These are phyloP conservation scores for Gossypium anomalum DNA, from an alignment of 345 rosid species.

Conservation along the genomic window DNA sequence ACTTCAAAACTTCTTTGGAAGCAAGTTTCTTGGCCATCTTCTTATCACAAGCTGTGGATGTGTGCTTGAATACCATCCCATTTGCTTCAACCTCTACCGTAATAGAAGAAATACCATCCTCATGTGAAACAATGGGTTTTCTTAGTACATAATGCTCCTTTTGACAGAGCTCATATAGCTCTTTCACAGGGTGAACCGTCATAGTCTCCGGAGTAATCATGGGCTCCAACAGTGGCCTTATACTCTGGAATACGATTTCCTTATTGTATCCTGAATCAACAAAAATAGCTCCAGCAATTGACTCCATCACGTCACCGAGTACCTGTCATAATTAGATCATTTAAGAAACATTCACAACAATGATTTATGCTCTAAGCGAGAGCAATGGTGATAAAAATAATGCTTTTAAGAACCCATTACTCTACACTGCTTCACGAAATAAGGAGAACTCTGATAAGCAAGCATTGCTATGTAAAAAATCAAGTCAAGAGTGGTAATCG, in stretches of 20 bases:
- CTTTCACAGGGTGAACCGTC: conserved; percentile 56
- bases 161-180: conserved; percentile 52
- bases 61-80: conserved; percentile 31
- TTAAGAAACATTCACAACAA: background rate
- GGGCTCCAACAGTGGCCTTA: conserved; percentile 70
- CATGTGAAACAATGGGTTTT: conserved; percentile 8
- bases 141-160: conserved; percentile 29
- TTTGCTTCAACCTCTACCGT: conserved; percentile 54
- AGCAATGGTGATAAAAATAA: background rate
- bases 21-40: conserved; percentile 57
- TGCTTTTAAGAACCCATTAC: background rate
- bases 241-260: conserved; percentile 48
- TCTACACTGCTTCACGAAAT: no score
- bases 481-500: no score
- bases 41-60: conserved; percentile 39
- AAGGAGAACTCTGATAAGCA: no score
- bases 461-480: no score
- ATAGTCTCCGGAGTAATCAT: conserved; percentile 64
- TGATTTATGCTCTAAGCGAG: background rate
- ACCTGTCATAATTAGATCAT: conserved; percentile 36
- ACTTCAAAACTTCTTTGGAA: conserved; percentile 46
- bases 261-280: conserved; percentile 76
- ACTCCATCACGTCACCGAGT: conserved; percentile 84
- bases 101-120: conserved; percentile 24
- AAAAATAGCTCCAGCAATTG: conserved; percentile 79